phyloP scores from a whole-genome alignment of 805 yeast species.

The Hanseniaspora nectarophila region DNA sequence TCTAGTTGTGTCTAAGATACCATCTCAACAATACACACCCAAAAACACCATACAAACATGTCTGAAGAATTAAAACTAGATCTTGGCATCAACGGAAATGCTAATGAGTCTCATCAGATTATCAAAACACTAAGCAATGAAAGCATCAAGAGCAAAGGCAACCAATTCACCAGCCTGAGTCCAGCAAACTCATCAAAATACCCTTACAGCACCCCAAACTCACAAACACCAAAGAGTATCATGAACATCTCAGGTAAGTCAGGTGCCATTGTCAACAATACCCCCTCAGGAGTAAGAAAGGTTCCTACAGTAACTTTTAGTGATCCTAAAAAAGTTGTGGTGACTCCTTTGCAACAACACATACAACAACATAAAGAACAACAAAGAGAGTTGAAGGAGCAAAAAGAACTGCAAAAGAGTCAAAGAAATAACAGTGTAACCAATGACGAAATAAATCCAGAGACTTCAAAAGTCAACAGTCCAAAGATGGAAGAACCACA shows the following conservation, averaged over 20 bases:
- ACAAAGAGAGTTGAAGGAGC: conserved; percentile 13
- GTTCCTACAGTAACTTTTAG: conserved; percentile 27
- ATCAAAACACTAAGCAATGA: background rate
- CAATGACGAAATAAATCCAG: background rate
- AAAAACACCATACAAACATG: too few species aligned
- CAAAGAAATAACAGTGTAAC: background rate
- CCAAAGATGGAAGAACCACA: background rate
- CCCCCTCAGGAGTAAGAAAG: conserved; percentile 27
- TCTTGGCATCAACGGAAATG: conserved; percentile 2
- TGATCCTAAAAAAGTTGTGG: conserved; percentile 19
- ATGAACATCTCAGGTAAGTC: conserved; percentile 28
- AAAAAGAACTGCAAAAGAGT: conserved; percentile 7
- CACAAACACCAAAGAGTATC: conserved; percentile 25
- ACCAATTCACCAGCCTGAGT: background rate
- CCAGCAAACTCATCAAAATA: conserved; percentile 18
- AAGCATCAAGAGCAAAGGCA: background rate
- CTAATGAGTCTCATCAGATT: background rate
- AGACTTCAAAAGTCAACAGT: background rate
- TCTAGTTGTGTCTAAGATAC: too few species aligned
- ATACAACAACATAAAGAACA: conserved; percentile 14
- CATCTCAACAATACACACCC: too few species aligned
- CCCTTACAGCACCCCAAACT: conserved; percentile 17
- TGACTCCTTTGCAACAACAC: conserved; percentile 12
- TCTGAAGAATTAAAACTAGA: background rate
- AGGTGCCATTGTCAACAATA: conserved; percentile 27